These are phyloP conservation scores for Guadua angustifolia DNA, from an alignment of 176 grass and related monocot species.

Conservation along the genomic window DNA sequence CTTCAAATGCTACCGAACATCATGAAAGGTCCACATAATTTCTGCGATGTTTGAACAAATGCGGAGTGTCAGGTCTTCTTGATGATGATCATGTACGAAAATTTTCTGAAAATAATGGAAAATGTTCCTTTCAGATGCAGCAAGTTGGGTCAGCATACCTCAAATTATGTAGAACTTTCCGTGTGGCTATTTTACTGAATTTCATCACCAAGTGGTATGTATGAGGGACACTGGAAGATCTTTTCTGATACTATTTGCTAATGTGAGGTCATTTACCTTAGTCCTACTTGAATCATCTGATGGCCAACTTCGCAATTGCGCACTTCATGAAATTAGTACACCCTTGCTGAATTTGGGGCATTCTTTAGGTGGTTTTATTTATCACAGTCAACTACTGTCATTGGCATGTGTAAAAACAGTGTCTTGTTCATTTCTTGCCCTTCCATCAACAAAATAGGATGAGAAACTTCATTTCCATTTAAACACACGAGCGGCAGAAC, in stretches of 20 bases:
- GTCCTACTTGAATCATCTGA: background rate
- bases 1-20: too few species aligned
- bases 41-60: background rate
- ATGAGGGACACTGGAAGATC: background rate
- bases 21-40: background rate
- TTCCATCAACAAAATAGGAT: background rate
- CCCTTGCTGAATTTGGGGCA: background rate
- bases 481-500: background rate
- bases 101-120: background rate
- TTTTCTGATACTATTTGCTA: background rate
- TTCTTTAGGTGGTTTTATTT: background rate
- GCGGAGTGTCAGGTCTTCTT: background rate
- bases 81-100: background rate
- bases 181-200: background rate
- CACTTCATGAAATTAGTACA: background rate
- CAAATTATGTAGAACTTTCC: constrained; percentile 4
- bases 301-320: background rate
- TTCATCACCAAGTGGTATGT: background rate
- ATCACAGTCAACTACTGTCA: background rate
- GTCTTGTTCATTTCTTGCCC: background rate
- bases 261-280: background rate
- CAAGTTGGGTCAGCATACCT: background rate
- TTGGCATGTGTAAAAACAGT: background rate
- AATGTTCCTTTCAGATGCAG: background rate
- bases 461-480: background rate